Evolutionary conservation across 2,329 filamentous ascomycete genomes (phyloP).

Genomic region (Colletotrichum chlorophyti): DNA sequence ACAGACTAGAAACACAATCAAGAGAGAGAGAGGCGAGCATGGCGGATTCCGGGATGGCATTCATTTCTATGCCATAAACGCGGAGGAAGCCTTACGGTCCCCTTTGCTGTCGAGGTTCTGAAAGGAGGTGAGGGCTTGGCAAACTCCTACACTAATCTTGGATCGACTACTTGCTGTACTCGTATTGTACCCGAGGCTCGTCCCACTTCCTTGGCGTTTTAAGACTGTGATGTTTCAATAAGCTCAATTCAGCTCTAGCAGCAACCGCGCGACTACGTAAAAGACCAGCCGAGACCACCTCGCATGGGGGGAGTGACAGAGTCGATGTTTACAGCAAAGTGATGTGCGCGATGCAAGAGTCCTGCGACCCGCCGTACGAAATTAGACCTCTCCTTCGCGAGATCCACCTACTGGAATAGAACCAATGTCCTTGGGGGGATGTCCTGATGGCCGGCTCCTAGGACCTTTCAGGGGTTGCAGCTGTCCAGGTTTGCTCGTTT

Average conservation of each 20-base stretch:
- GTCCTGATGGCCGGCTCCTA: too few relatives aligned
- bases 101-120: background rate
- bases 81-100: background rate
- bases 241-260: slow-evolving; percentile 11
- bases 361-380: slow-evolving; percentile 17
- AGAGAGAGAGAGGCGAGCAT: background rate
- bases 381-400: slow-evolving; percentile 7
- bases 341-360: slow-evolving; percentile 5
- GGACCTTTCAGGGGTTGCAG: background rate
- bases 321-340: slow-evolving; percentile 2
- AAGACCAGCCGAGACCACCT: background rate
- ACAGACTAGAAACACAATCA: background rate
- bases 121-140: background rate
- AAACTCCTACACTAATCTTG: background rate
- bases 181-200: too few relatives aligned
- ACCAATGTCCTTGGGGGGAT: too few relatives aligned
- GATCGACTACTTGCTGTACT: background rate
- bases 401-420: too few relatives aligned
- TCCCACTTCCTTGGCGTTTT: slow-evolving; percentile 7
- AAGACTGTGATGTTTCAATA: slow-evolving; percentile 13
- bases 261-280: background rate
- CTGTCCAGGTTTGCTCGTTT: background rate
- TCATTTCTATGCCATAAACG: background rate
- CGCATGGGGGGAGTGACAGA: background rate
- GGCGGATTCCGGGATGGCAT: background rate